Base-by-base conservation (phyloP, 495 filamentous ascomycete species). In the Xylaria palmicola region DNA sequence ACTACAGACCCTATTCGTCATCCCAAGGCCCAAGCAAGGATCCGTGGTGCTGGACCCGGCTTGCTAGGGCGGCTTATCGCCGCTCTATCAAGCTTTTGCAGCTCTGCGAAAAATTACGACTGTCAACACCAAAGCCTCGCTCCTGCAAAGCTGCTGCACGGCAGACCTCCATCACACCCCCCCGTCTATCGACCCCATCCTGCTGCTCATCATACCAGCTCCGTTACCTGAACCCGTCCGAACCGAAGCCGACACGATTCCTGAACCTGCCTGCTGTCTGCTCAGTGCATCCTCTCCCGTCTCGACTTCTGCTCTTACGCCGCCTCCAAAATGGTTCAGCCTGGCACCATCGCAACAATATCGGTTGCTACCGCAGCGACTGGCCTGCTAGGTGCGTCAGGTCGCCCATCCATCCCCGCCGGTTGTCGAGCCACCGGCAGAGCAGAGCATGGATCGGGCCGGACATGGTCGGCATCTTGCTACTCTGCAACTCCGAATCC, bases 361-460 rank as follows among this genome's bases (percentile, higher is more conserved):
- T 84, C 86, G 26, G 84, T 86, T 64, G 91, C 90, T 74, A 88
- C 87, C 20, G 69, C 91, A 58, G 78, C 89, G 39, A 89, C 90
- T 39, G 90, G 91, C 62, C 69, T 92, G 43, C 72, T 96, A 59
- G 90, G 90, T 93, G 83, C 67, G 83, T 66, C 57, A 39, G 22
- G 39, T 34, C 17, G 3, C 12, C 77, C 59, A 74, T 80, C 83
- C 59, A 77, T 83, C 68, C 76, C 80, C 24, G 79, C 82, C 29
- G 78, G 81, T 60, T 84, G 87, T 63, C 13, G 29, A 27, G 6
- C 36, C 51, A 17, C 26, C 15, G 19, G 20, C 22, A 19, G 36
- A 56, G 6, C 10, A 10, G 3, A 10, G 17, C 17, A n/a, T 44
- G 19, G 41, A 19, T 22, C 3, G 22, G 22, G 41, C 41, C 17